A percentile compares a stretch with the other conserved stretches of the same genome.
Conservation (phyloP, 305 asterid species). For the Fraxinus xanthoxyloides region DNA sequence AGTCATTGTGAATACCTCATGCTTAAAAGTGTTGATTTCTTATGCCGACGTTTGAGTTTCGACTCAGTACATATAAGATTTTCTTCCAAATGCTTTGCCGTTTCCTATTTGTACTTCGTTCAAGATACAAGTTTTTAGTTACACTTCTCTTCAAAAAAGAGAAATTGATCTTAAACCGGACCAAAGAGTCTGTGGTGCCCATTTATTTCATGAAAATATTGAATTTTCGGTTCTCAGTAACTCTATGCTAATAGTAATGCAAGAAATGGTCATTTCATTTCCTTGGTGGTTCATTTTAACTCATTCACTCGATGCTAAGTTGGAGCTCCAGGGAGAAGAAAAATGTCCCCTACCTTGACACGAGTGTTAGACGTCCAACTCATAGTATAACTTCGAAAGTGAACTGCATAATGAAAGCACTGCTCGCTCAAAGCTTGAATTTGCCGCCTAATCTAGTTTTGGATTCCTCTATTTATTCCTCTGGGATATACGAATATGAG, state of each 20-base stretch:
- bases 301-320: no score
- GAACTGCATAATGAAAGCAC: background rate
- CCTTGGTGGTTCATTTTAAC: no score
- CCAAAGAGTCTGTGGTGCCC: background rate
- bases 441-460: background rate
- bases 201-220: no score
- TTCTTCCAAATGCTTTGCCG: background rate
- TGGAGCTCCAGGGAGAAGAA: background rate
- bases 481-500: background rate
- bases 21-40: background rate
- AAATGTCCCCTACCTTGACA: background rate
- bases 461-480: background rate
- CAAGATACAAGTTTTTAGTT: background rate
- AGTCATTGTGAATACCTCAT: background rate
- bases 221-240: background rate
- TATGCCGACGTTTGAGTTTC: background rate
- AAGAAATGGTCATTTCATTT: background rate
- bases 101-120: background rate
- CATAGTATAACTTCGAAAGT: no score
- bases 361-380: no score
- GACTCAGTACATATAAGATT: background rate
- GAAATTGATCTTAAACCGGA: background rate
- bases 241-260: background rate
- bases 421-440: background rate
- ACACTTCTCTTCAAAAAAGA: background rate